phyloP scores from a whole-genome alignment of 1,139 yeast species.

The Pneumocystis sp. region DNA sequence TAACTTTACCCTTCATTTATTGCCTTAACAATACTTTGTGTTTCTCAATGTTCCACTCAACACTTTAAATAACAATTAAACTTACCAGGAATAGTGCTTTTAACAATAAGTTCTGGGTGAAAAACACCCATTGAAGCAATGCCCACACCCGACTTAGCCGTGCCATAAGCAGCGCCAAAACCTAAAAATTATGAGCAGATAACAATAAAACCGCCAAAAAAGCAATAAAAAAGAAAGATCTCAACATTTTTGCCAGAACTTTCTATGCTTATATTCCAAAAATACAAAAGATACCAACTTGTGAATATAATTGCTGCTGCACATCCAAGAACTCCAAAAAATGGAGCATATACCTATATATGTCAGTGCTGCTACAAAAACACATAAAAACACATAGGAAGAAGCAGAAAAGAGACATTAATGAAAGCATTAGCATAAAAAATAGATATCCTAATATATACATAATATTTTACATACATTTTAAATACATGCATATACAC shows the following conservation, averaged over 20 bases:
- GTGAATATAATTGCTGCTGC: conserved; percentile 98
- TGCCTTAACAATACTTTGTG: background rate
- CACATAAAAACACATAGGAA: background rate
- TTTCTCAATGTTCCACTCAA: background rate
- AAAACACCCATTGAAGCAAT: conserved; percentile 95
- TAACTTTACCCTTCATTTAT: background rate
- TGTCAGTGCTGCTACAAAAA: background rate
- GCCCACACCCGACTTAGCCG: conserved; percentile 97
- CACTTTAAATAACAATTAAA: background rate
- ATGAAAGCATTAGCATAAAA: no score
- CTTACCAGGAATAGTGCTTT: conserved; percentile 11
- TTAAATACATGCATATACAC: background rate
- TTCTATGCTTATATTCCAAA: background rate
- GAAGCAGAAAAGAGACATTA: background rate
- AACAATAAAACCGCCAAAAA: background rate
- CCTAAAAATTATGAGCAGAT: conserved; percentile 7
- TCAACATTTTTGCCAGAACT: background rate
- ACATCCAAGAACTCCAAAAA: conserved; percentile 96
- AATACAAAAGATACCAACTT: conserved; percentile 9
- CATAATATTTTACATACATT: background rate
- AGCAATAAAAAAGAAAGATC: background rate
- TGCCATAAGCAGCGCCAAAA: conserved; percentile 89
- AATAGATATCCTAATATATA: no score
- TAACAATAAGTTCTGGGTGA: conserved; percentile 62
- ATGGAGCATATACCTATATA: conserved; percentile 33